Base-by-base conservation (phyloP, 441 rosid species). In the Francoa sonchifolia region DNA sequence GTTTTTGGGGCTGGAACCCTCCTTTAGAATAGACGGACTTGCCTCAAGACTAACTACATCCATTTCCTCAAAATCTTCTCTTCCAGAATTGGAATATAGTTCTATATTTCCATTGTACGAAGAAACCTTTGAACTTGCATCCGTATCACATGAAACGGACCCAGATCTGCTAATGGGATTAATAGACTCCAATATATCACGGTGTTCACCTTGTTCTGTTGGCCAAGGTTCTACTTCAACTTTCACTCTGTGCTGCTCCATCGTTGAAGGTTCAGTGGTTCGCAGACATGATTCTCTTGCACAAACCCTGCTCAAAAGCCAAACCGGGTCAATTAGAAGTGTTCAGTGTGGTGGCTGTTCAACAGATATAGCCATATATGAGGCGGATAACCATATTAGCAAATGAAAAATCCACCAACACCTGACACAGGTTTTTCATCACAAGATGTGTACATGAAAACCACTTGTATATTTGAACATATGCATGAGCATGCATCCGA, bases 201-300 rank as follows among this genome's bases (percentile, higher is more conserved):
- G 25, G 52, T 48, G 48, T 55, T 70, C 71, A 40, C 13, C 59
- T 49, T 61, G 41, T 41, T 47, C 65, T 38, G 52, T 38, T 50
- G 72, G 44, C 60, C 32, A 47, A 49, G 56, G 37, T 36, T 52
- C 48, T 16, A 5, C 48, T 37, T 58, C 67, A 21, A 32, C 33
- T 27, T 58, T 35, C 16, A 44, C 62, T 36, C 49, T 37, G 44
- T 44, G 41, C 18, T 40, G 53, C 38, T 54, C 41, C 59, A 45
- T 52, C 29, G 33, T 52, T 11, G 58, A 52, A 58, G 63, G 47
- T 58, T 58, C 70, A 34, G 62, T 13, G 46, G 62, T 53, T 48
- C 61, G 46, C 51, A 77, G 71, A 65, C 69, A 66, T 26, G 86
- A 62, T 22, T 79, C 67, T 5, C 87, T 58, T 17, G 73, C 84